These are phyloP conservation scores for Hawksworthiomyces lignivorus DNA, from an alignment of 2,329 filamentous ascomycete species.

Conservation along the genomic window DNA sequence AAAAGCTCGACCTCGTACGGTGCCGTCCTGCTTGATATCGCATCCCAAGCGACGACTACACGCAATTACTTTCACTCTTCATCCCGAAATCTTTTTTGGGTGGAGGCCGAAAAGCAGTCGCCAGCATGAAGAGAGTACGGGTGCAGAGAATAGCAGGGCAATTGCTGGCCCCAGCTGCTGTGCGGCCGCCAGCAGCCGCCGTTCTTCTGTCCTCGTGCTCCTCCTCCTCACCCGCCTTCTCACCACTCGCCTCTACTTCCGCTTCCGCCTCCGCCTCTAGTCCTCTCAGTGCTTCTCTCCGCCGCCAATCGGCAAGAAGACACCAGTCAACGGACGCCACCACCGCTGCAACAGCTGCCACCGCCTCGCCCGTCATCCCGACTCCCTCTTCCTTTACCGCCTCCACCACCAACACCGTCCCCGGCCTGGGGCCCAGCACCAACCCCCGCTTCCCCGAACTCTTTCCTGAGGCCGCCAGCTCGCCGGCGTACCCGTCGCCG, in stretches of 20 bases:
- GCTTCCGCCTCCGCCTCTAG: conserved; percentile 13
- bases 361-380: neutral
- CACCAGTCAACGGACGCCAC: neutral
- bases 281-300: neutral
- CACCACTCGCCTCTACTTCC: conserved; percentile 1
- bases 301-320: conserved; percentile 1
- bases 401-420: neutral
- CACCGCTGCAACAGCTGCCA: neutral
- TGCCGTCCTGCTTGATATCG: no score
- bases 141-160: conserved; percentile 53
- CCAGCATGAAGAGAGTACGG: conserved; percentile 53
- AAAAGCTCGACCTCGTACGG: no score
- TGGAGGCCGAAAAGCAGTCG: neutral
- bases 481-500: conserved; percentile 56
- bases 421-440: conserved; percentile 4
- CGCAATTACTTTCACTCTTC: no score
- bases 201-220: conserved; percentile 6
- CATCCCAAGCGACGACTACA: no score
- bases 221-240: neutral
- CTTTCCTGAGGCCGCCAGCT: conserved; percentile 23
- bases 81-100: neutral
- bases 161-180: conserved; percentile 38
- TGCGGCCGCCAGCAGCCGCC: conserved; percentile 29
- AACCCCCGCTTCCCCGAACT: conserved; percentile 16
- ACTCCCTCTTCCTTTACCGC: neutral